These are phyloP conservation scores for Pistacia integerrima DNA, from an alignment of 345 rosid species.

Conservation along the genomic window DNA sequence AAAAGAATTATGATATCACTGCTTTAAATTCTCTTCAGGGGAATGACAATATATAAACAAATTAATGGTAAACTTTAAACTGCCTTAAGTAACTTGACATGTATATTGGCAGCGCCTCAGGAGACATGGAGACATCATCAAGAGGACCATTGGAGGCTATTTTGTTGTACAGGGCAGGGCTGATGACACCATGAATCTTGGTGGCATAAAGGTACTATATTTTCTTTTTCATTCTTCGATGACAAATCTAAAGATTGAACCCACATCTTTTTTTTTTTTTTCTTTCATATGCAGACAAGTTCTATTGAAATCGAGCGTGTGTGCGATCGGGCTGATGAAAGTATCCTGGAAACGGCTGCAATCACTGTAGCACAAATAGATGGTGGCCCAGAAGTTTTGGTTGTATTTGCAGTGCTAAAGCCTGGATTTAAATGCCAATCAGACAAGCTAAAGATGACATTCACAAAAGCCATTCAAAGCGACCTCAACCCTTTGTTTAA, in stretches of 20 bases:
- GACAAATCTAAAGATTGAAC: too few relatives aligned
- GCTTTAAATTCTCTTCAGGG: slow-evolving; percentile 38
- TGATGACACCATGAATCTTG: slow-evolving; percentile 98
- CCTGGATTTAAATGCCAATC: slow-evolving; percentile 40
- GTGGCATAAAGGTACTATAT: slow-evolving; percentile 80
- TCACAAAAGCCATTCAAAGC: slow-evolving; percentile 62
- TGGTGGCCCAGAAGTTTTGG: slow-evolving; percentile 82
- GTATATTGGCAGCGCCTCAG: slow-evolving; percentile 59
- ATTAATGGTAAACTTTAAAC: slow-evolving; percentile 46
- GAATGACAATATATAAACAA: slow-evolving; percentile 73
- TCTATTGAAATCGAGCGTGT: slow-evolving; percentile 87
- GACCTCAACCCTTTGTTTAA: slow-evolving; percentile 89
- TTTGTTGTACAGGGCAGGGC: slow-evolving; percentile 79
- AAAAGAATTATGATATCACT: too few relatives aligned
- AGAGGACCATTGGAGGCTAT: slow-evolving; percentile 76
- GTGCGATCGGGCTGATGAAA: slow-evolving; percentile 70
- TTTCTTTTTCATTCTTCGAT: neutral
- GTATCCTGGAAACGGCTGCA: slow-evolving; percentile 81
- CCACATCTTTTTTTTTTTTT: too few relatives aligned
- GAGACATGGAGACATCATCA: slow-evolving; percentile 85
- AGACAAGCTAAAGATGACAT: slow-evolving; percentile 52
- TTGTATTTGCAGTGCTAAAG: slow-evolving; percentile 63
- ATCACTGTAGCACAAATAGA: slow-evolving; percentile 50
- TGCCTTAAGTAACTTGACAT: neutral
- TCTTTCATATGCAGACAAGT: slow-evolving; percentile 59